Evolutionary conservation across 805 yeast species (phyloP).

Genomic region (Barnettozyma botsteinii): DNA sequence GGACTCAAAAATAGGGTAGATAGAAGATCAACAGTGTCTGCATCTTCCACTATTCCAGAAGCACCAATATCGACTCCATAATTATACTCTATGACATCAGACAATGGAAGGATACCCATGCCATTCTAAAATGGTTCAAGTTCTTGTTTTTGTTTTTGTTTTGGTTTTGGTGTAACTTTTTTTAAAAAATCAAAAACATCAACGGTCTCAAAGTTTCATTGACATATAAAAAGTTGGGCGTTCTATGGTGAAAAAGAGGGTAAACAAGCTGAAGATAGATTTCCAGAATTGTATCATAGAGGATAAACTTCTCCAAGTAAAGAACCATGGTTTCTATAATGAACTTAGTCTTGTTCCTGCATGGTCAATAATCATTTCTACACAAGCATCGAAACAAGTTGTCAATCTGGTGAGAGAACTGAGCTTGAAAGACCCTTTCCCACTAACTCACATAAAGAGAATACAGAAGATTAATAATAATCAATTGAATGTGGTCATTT

Average conservation of each 20-base stretch:
- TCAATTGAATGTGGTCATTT: slow-evolving; percentile 38
- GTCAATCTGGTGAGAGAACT: slow-evolving; percentile 23
- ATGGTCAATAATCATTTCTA: slow-evolving; percentile 44
- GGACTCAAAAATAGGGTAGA: neutral
- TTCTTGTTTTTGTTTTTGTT: neutral
- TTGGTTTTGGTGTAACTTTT: neutral
- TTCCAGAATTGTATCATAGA: slow-evolving; percentile 40
- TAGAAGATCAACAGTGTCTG: neutral
- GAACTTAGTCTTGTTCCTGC: slow-evolving; percentile 30
- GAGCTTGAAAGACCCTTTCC: slow-evolving; percentile 23
- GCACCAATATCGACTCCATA: neutral
- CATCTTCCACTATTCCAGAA: too few relatives aligned
- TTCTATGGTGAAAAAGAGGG: slow-evolving; percentile 32
- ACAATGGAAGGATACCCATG: neutral
- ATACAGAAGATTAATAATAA: slow-evolving; percentile 33
- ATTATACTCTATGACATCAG: neutral
- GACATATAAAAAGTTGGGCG: too few relatives aligned
- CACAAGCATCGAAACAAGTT: slow-evolving; percentile 28
- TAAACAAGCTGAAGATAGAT: slow-evolving; percentile 37
- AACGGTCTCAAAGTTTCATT: too few relatives aligned
- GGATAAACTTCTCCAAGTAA: slow-evolving; percentile 41
- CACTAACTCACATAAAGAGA: slow-evolving; percentile 46
- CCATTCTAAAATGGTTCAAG: neutral
- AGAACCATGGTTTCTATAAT: slow-evolving; percentile 20
- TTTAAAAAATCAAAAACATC: too few relatives aligned